Conservation (phyloP, 371 early-diverging fungal species). For the Mucor mucedo region DNA sequence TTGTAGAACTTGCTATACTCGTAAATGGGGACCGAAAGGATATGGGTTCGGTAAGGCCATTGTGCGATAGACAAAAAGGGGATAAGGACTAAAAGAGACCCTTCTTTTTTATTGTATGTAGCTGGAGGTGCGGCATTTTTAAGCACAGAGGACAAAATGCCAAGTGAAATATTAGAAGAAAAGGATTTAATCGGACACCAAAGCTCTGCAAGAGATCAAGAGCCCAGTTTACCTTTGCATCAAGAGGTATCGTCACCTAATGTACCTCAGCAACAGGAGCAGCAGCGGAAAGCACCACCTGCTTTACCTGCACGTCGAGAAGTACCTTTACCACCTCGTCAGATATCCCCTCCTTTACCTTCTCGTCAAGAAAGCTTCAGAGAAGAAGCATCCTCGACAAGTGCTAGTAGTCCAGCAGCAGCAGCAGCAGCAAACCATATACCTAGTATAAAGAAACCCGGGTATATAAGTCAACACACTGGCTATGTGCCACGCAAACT, state of each 20-base stretch:
- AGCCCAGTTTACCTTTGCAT: background rate
- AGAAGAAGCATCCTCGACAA: too few species aligned
- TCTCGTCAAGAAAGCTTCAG: background rate
- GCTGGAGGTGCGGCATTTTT: slow-evolving; percentile 57
- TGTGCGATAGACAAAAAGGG: background rate
- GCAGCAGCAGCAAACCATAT: too few species aligned
- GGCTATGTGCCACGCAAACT: slow-evolving; percentile 51
- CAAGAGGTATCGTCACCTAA: background rate
- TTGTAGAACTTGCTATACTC: slow-evolving; percentile 52
- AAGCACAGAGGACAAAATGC: slow-evolving; percentile 53
- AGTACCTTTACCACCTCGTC: background rate
- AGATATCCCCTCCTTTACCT: slow-evolving; percentile 1
- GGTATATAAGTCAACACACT: slow-evolving; percentile 28
- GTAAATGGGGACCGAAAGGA: slow-evolving; percentile 59
- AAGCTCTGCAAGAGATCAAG: too few species aligned
- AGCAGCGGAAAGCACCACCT: slow-evolving; percentile 7
- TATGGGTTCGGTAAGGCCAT: slow-evolving; percentile 51
- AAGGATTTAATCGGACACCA: slow-evolving; percentile 6
- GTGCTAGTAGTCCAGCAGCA: too few species aligned
- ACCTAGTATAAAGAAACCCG: background rate
- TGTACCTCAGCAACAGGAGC: background rate
- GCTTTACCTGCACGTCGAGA: slow-evolving; percentile 3
- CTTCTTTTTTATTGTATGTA: slow-evolving; percentile 1
- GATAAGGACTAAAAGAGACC: too few species aligned
- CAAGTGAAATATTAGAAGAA: slow-evolving; percentile 44